These are phyloP conservation scores for Tricholoma sp. DNA, from an alignment of 768 basidiomycete species.

Conservation along the genomic window DNA sequence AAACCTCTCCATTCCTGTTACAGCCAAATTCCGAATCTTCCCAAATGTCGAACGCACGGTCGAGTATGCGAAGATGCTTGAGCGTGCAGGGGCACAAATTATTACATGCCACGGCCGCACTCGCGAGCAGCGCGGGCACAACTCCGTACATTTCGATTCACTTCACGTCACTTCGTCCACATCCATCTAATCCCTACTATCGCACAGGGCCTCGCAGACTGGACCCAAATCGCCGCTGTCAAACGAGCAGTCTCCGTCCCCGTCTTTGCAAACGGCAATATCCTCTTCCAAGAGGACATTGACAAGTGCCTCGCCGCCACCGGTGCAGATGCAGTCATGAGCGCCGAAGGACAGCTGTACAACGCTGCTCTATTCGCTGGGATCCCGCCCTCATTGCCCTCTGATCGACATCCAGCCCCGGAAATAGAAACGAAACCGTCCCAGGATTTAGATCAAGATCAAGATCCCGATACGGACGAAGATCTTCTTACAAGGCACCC, in stretches of 20 bases:
- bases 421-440: constrained; percentile 7
- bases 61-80: constrained; percentile 93
- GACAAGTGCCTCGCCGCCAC: constrained; percentile 74
- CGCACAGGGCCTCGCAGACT: constrained; percentile 76
- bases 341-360: constrained; percentile 91
- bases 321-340: constrained; percentile 91
- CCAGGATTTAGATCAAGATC: constrained; percentile 6
- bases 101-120: constrained; percentile 90
- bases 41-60: constrained; percentile 82
- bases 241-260: constrained; percentile 87
- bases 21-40: constrained; percentile 94
- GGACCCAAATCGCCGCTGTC: constrained; percentile 85
- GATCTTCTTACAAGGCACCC: constrained; percentile 45
- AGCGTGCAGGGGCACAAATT: constrained; percentile 91
- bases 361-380: constrained; percentile 77
- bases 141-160: constrained; percentile 40
- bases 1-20: constrained; percentile 87
- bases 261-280: constrained; percentile 96
- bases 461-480: constrained; percentile 20
- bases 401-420: neutral
- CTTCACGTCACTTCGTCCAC: neutral
- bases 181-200: neutral
- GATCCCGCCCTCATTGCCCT: constrained; percentile 11
- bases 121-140: constrained; percentile 88
- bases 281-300: constrained; percentile 84